Evolutionary conservation across 2,329 filamentous ascomycete genomes (phyloP).

Genomic region (Thelonectria blattea): DNA sequence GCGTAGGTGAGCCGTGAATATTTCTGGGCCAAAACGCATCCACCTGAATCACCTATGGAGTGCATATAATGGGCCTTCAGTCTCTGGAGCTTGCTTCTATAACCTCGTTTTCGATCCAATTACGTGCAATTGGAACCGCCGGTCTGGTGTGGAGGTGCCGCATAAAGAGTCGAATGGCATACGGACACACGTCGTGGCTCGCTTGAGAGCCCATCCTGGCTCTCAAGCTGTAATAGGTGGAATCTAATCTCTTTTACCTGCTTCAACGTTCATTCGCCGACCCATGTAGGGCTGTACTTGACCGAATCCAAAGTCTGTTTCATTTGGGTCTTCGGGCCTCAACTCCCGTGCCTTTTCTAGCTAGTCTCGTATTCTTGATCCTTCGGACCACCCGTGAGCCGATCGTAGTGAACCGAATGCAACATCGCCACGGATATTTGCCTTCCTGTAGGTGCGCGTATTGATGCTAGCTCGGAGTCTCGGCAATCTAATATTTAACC

Average conservation of each 20-base stretch:
- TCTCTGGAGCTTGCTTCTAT: no score
- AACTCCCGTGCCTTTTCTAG: not conserved
- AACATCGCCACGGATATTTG: not conserved
- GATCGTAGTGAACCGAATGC: not conserved
- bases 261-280: not conserved
- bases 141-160: no score
- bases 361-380: not conserved
- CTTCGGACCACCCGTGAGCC: not conserved
- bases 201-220: no score
- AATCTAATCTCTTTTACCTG: not conserved
- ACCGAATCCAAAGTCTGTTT: not conserved
- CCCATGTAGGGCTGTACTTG: not conserved
- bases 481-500: not conserved
- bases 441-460: not conserved
- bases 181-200: no score
- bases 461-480: not conserved
- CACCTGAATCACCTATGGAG: no score
- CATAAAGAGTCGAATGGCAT: no score
- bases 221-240: not conserved
- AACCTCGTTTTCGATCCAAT: no score
- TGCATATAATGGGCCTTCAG: no score
- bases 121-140: no score
- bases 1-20: no score
- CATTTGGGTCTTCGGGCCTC: not conserved
- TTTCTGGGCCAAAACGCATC: no score